These are phyloP conservation scores for Fusarium drepaniforme DNA, from an alignment of 2,329 filamentous ascomycete genomes.

Conservation along the genomic window DNA sequence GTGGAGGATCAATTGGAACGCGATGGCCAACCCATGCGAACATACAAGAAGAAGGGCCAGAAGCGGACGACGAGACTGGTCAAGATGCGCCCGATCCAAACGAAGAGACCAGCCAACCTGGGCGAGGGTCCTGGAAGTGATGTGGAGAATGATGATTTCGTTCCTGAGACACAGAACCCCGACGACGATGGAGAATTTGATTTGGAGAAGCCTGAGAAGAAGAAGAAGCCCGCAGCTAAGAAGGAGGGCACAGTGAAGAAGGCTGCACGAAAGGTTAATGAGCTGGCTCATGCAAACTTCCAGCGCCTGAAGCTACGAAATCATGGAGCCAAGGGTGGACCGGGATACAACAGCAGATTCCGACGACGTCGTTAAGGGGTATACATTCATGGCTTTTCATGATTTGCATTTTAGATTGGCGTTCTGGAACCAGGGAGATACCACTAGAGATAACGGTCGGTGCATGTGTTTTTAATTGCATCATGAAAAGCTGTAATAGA, in stretches of 20 bases:
- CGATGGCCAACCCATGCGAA: conserved; percentile 69
- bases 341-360: conserved; percentile 69
- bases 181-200: conserved; percentile 33
- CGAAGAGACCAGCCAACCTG: conserved; percentile 59
- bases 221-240: conserved; percentile 42
- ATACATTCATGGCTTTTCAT: conserved; percentile 8
- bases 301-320: conserved; percentile 74
- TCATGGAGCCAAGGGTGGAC: conserved; percentile 71
- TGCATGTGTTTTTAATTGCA: conserved; percentile 3
- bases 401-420: conserved; percentile 24
- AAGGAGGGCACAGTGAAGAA: conserved; percentile 63
- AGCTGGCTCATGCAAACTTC: conserved; percentile 75
- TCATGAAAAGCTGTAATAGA: not conserved
- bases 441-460: conserved; percentile 16
- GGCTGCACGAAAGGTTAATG: conserved; percentile 70
- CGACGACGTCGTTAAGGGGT: conserved; percentile 57
- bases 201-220: conserved; percentile 31
- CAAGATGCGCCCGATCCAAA: conserved; percentile 70
- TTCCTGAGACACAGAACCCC: conserved; percentile 46
- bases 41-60: conserved; percentile 86
- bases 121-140: conserved; percentile 46
- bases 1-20: conserved; percentile 63
- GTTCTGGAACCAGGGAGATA: conserved; percentile 31
- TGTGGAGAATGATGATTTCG: conserved; percentile 51
- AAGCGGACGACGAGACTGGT: conserved; percentile 80